A percentile compares a stretch with the other conserved stretches of the same genome.
These are phyloP conservation scores for Hanseniaspora vineae DNA, from an alignment of 805 yeast genomes.

Conservation along the genomic window DNA sequence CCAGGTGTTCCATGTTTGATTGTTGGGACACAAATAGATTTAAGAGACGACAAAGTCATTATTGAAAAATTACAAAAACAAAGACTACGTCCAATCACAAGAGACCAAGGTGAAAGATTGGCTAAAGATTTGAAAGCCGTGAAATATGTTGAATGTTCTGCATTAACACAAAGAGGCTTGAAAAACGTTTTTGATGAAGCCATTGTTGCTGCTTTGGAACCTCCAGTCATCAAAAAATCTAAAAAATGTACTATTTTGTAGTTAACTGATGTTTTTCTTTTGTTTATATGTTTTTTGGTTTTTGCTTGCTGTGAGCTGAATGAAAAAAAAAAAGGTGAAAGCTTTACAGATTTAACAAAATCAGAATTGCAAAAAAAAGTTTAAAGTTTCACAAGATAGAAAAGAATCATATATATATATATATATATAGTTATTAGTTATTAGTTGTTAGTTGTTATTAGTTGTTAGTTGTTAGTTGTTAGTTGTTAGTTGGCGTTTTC, in stretches of 20 bases:
- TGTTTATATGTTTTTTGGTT: no score
- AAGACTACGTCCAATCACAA: constrained; percentile 71
- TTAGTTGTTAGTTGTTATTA: no score
- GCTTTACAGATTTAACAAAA: no score
- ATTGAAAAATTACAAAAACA: constrained; percentile 84
- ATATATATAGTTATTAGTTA: neutral
- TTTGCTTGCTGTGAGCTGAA: no score
- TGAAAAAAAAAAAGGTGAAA: no score
- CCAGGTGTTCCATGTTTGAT: constrained; percentile 96
- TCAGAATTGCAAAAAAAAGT: neutral
- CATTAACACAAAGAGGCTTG: constrained; percentile 90
- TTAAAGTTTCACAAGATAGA: no score
- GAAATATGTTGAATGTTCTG: constrained; percentile 95
- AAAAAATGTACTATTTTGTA: constrained; percentile 70
- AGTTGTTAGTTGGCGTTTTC: no score
- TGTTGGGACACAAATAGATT: constrained; percentile 93
- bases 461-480: no score
- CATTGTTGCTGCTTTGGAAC: constrained; percentile 94
- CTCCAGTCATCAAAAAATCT: constrained; percentile 79
- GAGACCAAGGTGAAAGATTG: constrained; percentile 81
- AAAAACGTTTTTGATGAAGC: constrained; percentile 98
- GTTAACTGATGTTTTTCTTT: no score
- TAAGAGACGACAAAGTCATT: constrained; percentile 85
- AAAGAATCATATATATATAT: neutral
- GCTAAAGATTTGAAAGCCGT: constrained; percentile 93